Conservation (phyloP, 2,329 filamentous ascomycete species). For the Phaeosphaeria sp. region DNA sequence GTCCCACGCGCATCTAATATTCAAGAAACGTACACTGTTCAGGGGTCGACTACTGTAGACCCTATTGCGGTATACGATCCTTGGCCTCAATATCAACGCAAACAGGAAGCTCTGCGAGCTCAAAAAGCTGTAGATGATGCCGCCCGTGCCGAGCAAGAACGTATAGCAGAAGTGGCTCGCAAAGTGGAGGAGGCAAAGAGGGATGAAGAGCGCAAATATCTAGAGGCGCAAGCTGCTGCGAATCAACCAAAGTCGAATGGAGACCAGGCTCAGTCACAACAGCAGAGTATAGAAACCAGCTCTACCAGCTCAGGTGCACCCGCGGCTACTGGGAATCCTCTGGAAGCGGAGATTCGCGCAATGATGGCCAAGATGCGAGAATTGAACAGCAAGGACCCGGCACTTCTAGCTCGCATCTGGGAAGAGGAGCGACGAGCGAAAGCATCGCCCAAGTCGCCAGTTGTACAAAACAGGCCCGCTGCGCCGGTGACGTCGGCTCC, state of each 20-base stretch:
- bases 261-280: slow-evolving; percentile 34
- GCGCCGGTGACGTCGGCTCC: slow-evolving; percentile 20
- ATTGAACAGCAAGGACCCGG: slow-evolving; percentile 62
- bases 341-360: slow-evolving; percentile 59
- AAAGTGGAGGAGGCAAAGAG: slow-evolving; percentile 36
- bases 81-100: slow-evolving; percentile 56
- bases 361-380: slow-evolving; percentile 66
- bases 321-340: slow-evolving; percentile 34
- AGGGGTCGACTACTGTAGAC: slow-evolving; percentile 55
- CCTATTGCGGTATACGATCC: slow-evolving; percentile 62
- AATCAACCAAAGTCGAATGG: slow-evolving; percentile 26
- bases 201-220: slow-evolving; percentile 29
- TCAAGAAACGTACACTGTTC: slow-evolving; percentile 24
- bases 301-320: slow-evolving; percentile 5
- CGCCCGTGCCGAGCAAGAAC: slow-evolving; percentile 44
- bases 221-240: slow-evolving; percentile 18
- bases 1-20: slow-evolving; percentile 26
- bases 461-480: slow-evolving; percentile 26
- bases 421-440: slow-evolving; percentile 58
- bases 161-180: slow-evolving; percentile 29
- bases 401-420: slow-evolving; percentile 62
- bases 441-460: slow-evolving; percentile 30
- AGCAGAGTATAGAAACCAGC: slow-evolving; percentile 14
- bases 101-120: slow-evolving; percentile 42
- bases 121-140: slow-evolving; percentile 44